phyloP scores from a whole-genome alignment of 306 rosid species.

The Acacia crassicarpa region DNA sequence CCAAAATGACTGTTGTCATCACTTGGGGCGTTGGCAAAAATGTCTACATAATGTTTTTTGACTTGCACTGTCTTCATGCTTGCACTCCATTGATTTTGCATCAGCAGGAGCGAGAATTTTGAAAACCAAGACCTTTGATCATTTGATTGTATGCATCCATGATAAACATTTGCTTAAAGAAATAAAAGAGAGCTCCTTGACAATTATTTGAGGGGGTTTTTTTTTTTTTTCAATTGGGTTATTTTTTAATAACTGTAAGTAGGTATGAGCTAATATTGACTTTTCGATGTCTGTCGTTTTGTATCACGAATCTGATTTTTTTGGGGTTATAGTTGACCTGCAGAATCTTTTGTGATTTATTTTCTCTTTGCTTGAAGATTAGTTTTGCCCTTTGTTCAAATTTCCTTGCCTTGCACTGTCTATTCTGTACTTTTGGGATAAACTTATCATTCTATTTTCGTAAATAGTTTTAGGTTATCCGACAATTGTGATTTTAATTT shows the following conservation, averaged over 20 bases:
- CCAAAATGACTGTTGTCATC: neutral
- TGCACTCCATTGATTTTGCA: neutral
- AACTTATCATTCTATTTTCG: neutral
- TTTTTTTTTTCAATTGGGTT: neutral
- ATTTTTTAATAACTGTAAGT: neutral
- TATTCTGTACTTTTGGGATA: neutral
- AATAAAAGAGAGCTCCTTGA: neutral
- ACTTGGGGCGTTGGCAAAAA: slow-evolving; percentile 1
- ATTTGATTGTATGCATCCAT: neutral
- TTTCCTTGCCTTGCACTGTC: slow-evolving; percentile 1
- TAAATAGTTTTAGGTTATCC: neutral
- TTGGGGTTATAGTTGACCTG: neutral
- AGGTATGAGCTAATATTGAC: neutral
- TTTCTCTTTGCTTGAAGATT: neutral
- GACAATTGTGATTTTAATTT: neutral
- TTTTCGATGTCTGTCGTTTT: neutral
- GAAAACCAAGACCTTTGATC: neutral
- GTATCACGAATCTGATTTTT: neutral
- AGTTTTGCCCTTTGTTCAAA: neutral
- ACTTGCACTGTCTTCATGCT: neutral
- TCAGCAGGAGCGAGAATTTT: neutral
- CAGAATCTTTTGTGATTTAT: slow-evolving; percentile 9
- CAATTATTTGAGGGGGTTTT: neutral
- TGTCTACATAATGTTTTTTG: neutral
- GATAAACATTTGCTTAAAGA: neutral